Base-by-base conservation (phyloP, 805 yeast genomes). In the Spathaspora gorwiae region DNA sequence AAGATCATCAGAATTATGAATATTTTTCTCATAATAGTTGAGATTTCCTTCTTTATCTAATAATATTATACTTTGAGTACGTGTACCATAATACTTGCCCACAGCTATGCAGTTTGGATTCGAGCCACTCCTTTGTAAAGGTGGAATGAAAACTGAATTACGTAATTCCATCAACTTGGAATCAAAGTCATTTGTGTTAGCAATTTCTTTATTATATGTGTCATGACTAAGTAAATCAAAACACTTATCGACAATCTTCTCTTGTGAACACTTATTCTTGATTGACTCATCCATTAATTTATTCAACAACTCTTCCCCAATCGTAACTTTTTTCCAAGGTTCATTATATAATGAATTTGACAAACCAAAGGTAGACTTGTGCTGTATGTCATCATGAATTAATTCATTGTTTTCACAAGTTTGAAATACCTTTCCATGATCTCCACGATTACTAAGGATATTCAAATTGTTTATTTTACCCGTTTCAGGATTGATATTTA, bases 61-160 rank as follows among this genome's bases (percentile, higher is more conserved):
- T 19, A 87, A 54, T 3, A 89, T 72, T 1, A 89, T 76, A 0
- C 95, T 88, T 60, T 90, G 96, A 0, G 96, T 87, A 44, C 97
- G 67, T 0, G 97, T 90, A 0, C 97, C 97, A 58, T 89, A 90
- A 54, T 71, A 81, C 19, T 69, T 62, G 0, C 89, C 88, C 12
- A 71, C 47, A 2, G 56, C 52, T 13, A 36, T 30, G 33, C 49
- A 35, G 34, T 24, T 35, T 24, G 33, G 35, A 27, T 34, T 15
- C 7, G 30, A 29, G 39, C 47, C 52, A 38, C 39, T 44, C 31
- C 44, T 33, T 36, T 40, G 46, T 35, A 86, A 56, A 0, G 89
- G 88, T 2, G 96, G 96, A 8, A 90, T 76, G 56, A 81, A 88
- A 5, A 90, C 80, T 3, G 87, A 78, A 29, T 76, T 65, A 37